phyloP scores from a whole-genome alignment of 805 yeast genomes.

The Monosporozyma siamensis region DNA sequence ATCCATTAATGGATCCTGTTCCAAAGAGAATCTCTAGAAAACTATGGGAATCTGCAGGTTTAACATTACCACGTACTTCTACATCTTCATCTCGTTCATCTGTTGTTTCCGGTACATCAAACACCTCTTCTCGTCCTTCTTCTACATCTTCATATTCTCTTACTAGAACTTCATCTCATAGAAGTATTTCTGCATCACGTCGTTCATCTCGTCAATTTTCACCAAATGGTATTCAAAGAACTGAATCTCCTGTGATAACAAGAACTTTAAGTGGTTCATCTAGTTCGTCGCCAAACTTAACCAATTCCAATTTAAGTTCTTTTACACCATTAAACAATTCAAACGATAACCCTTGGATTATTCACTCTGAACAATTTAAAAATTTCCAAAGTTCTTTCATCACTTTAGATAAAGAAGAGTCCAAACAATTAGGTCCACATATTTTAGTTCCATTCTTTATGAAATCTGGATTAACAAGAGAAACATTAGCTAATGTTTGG shows the following conservation, averaged over 20 bases:
- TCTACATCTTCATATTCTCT: neutral
- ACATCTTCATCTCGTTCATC: neutral
- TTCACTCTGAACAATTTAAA: conserved; percentile 54
- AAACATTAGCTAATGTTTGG: conserved; percentile 82
- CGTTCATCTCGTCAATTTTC: conserved; percentile 3
- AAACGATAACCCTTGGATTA: conserved; percentile 44
- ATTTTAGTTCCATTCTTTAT: conserved; percentile 83
- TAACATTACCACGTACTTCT: conserved; percentile 3
- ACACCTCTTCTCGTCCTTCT: conserved; percentile 2
- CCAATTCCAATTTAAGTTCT: neutral
- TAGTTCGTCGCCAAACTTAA: neutral
- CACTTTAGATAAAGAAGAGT: conserved; percentile 53
- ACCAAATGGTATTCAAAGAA: neutral
- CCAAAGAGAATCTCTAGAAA: conserved; percentile 39
- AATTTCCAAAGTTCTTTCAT: conserved; percentile 75
- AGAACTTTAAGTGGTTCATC: conserved; percentile 3
- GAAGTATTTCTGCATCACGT: neutral
- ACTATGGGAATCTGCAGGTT: conserved; percentile 32
- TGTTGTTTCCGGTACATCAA: neutral
- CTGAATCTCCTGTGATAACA: conserved; percentile 5
- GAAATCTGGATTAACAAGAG: conserved; percentile 78
- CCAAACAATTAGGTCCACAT: conserved; percentile 58
- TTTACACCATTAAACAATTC: conserved; percentile 1
- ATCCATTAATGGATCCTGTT: conserved; percentile 51
- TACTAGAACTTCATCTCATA: neutral